Evolutionary conservation across 1,284 basidiomycete species (phyloP), one percentile per base, ranked within the genome.

Genomic region (Boletellus deceptivus): DNA sequence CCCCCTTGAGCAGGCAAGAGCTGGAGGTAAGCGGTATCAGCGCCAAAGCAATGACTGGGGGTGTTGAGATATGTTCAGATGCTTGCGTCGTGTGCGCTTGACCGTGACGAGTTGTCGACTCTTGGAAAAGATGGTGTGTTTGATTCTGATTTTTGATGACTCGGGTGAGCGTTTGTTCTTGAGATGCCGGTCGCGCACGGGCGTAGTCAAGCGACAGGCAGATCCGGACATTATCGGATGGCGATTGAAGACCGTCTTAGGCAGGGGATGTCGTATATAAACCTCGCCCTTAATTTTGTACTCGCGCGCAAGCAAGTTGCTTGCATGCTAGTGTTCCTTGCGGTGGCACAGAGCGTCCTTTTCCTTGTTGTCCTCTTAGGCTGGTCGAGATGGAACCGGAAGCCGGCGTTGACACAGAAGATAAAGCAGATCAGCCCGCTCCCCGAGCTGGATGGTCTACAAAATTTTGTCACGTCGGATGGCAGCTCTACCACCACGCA

Each of bases 401-500:
- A 14, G 14, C 46, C 38, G 34, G 41, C 14, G 18, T 27, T 42
- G 34, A 36, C 20, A 33, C 43, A 34, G 43, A 54, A 9, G 46
- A 48, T 33, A 44, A 65, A 35, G 6, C 9, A 27, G 41, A 41
- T 7, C 46, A 35, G 46, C 11, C 51, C 17, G 8, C 39, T 42
- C 40, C 33, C 42, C 41, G 43, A 6, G 8, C 37, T 14, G 43
- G 40, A 33, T 70, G 67, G 65, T 49, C 55, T 38, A 35, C 49
- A 11, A 54, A 33, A 13, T 35, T 70, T 34, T 46, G 58, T 25
- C 48, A 41, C 40, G 20, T 55, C 35, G 64, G 51, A 31, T 60
- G 64, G 64, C 49, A 24, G 22, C 46, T 75, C 41, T 58, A 64
- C 41, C 66, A 69, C 47, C 77, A 80, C 54, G 59, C 68, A 36